Conservation (phyloP, 2,329 filamentous ascomycete genomes). For the Byssothecium circinans region DNA sequence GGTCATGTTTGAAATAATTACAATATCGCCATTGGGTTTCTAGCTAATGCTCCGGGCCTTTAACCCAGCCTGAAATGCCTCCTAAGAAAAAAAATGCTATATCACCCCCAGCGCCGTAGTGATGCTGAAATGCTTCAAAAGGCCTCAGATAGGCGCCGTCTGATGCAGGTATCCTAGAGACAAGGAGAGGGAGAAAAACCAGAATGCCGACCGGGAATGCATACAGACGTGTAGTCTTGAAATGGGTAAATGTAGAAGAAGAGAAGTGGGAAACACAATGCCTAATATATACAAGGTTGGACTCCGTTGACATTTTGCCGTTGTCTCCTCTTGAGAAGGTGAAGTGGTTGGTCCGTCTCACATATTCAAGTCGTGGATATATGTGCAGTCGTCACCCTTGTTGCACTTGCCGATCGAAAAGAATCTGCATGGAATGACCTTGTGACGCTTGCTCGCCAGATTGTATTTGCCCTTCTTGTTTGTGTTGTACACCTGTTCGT, state of each 20-base stretch:
- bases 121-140: conserved; percentile 1
- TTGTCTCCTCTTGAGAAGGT: not conserved
- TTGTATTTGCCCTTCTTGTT: conserved; percentile 45
- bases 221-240: conserved; percentile 11
- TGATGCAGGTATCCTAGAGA: conserved; percentile 18
- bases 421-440: conserved; percentile 63
- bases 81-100: not conserved
- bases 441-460: conserved; percentile 34
- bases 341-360: not conserved
- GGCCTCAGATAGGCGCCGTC: conserved; percentile 13
- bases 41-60: not conserved
- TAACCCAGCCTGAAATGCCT: not conserved
- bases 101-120: not conserved
- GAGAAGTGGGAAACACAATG: conserved; percentile 5
- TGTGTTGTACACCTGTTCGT: conserved; percentile 51
- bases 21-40: not conserved
- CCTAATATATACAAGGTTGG: conserved; percentile 14
- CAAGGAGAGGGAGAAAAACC: conserved; percentile 1
- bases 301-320: not conserved
- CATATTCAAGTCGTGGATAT: conserved; percentile 60
- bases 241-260: conserved; percentile 9
- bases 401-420: conserved; percentile 71
- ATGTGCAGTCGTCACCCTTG: conserved; percentile 74
- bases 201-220: conserved; percentile 22
- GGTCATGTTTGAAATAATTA: not conserved